A percentile compares a stretch with the other conserved stretches of the same genome.
These are phyloP conservation scores for Salix purpurea DNA, from an alignment of 345 rosid species.

Conservation along the genomic window DNA sequence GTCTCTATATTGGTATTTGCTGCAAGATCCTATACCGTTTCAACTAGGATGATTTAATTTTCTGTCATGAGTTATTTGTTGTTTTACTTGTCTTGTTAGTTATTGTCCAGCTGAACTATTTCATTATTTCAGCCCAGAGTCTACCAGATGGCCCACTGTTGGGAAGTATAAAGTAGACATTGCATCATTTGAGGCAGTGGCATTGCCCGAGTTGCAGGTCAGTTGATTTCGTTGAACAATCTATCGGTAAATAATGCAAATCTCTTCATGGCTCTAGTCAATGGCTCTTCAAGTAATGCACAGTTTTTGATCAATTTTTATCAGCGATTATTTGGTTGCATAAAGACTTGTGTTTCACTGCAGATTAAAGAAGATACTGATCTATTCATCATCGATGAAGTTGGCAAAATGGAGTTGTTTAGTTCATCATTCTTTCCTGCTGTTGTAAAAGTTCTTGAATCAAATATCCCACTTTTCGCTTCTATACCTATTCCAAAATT, in stretches of 20 bases:
- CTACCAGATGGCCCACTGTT: constrained; percentile 59
- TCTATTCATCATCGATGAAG: constrained; percentile 68
- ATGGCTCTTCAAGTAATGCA: no score
- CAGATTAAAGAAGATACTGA: constrained; percentile 53
- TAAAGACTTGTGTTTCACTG: background rate
- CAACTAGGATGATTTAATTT: no score
- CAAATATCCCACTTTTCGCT: constrained; percentile 53
- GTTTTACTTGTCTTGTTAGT: background rate
- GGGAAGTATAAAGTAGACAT: constrained; percentile 68
- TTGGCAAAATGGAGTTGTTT: constrained; percentile 73
- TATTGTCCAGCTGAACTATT: background rate
- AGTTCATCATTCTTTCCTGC: constrained; percentile 67
- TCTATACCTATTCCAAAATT: constrained; percentile 54
- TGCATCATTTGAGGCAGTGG: constrained; percentile 59
- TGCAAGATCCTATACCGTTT: no score
- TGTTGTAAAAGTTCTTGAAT: constrained; percentile 51
- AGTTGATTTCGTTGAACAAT: background rate
- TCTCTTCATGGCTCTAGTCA: no score
- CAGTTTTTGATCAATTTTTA: background rate
- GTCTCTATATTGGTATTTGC: no score
- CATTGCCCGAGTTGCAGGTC: constrained; percentile 73
- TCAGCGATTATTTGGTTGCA: background rate
- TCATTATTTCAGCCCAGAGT: constrained; percentile 43
- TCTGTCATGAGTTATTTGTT: background rate
- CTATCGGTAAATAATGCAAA: no score